Base-by-base conservation (phyloP, 2,329 filamentous ascomycete genomes). In the Colletotrichum melonis region DNA sequence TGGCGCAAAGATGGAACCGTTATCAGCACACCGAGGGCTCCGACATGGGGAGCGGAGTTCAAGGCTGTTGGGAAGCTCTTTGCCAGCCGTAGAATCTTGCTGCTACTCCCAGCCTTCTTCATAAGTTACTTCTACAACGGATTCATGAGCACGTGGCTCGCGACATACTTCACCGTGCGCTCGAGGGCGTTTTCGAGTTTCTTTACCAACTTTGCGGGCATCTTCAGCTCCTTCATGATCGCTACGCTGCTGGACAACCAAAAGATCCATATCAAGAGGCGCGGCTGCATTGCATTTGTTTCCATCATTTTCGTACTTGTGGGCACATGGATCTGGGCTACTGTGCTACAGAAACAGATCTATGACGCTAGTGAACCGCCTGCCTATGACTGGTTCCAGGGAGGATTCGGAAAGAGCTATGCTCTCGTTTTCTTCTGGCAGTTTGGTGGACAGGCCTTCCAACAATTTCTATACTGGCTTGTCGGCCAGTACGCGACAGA, bases 1-100 rank as follows among this genome's bases (percentile, higher is more conserved):
- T 86, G 93, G 78, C 85, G 92, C 1, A 88, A 85, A 1, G 91
- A 93, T 72, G 91, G 92, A 0, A 85, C 87, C 1, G 84, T 83
- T 1, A 91, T 93, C 3, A 83, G 86, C 1, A 57, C 35, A 6
- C 22, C 54, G 2, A 30, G 30, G 14, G 49, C 30, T 14, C 42
- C 49, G 7, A 69, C 30, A n/a, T 69, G 52, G 67, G 35, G 35
- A 12, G 59, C 32, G 5, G 58, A 69, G 35, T 64, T 69, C 58
- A 69, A 63, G 32, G 67, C 59, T 4, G 59, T 64, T 16, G 35
- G 52, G 6, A 64, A 64, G 49, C 57, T 69, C 7, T 57, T 69
- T 19, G 14, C 35, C 49, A 64, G 52, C 49, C 30, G 67, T 19
- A 69, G 67, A 16, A 64, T 64, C 19, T 38, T 69, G 59, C 59